A percentile compares a stretch with the other conserved stretches of the same genome.
phyloP scores from a whole-genome alignment of 441 rosid species.

The Eutrema salsugineum region DNA sequence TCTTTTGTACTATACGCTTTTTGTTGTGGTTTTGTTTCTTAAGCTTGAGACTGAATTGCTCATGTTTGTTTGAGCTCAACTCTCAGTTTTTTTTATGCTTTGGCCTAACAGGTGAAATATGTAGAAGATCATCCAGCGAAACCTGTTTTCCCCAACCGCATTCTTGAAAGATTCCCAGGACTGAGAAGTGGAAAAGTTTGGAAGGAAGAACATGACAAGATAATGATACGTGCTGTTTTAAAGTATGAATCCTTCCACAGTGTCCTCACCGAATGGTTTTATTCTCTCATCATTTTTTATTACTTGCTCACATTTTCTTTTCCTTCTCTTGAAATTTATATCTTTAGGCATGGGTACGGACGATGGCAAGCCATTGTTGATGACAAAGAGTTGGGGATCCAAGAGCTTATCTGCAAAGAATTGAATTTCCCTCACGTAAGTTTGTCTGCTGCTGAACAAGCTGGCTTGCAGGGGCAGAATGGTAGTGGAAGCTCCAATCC shows the following conservation, averaged over 20 bases:
- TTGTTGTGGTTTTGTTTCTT: not conserved
- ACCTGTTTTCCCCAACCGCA: slow-evolving; percentile 64
- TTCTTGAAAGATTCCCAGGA: slow-evolving; percentile 68
- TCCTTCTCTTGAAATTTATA: slow-evolving; percentile 7
- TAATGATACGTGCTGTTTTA: slow-evolving; percentile 73
- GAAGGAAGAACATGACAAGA: slow-evolving; percentile 88
- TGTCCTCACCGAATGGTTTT: not conserved
- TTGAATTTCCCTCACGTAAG: slow-evolving; percentile 72
- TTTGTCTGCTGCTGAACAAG: slow-evolving; percentile 68
- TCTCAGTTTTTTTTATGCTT: slow-evolving; percentile 12
- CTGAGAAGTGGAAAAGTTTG: slow-evolving; percentile 81
- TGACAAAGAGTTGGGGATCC: slow-evolving; percentile 84
- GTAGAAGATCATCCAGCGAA: slow-evolving; percentile 53
- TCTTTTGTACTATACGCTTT: not conserved
- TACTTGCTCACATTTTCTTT: not conserved
- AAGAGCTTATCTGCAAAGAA: slow-evolving; percentile 88
- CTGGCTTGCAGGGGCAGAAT: slow-evolving; percentile 57
- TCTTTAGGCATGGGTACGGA: slow-evolving; percentile 94
- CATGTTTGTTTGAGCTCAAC: not conserved
- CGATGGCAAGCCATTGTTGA: slow-evolving; percentile 99
- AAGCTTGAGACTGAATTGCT: not conserved
- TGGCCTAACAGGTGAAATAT: slow-evolving; percentile 51
- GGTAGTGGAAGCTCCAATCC: slow-evolving; percentile 44
- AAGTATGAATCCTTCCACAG: slow-evolving; percentile 50
- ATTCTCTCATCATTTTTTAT: not conserved